Base-by-base conservation (phyloP, 495 filamentous ascomycete species). In the Aspergillus nanangensis region DNA sequence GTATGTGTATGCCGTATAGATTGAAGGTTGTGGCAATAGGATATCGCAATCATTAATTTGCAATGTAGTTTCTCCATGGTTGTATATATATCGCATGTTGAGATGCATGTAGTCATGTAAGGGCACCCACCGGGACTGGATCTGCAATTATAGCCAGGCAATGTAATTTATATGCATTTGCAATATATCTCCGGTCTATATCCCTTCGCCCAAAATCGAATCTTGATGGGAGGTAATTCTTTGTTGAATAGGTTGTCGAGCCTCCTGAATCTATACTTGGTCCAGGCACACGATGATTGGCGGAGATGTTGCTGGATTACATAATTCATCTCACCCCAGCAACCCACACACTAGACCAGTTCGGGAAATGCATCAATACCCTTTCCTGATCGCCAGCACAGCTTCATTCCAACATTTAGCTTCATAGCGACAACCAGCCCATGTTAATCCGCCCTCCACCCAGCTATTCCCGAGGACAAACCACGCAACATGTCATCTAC, bases 311-410 rank as follows among this genome's bases (percentile, higher is more conserved):
- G n/a, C n/a, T n/a, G n/a, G n/a, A n/a, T 45, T 25, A 41, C 36
- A 27, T 45, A 45, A 35, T 45, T 19, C 19, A 1, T 1, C 21
- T 47, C 29, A 47, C 49, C 49, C 14, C 25, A 43, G 44, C 49
- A 52, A 52, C 49, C 13, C 21, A 5, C 3, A 38, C 38, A 22
- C 49, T 52, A 52, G 24, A 25, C 44, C 20, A 8, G 0, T 47
- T 25, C 7, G 1, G 43, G 49, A 39, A 52, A 42, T 10, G 22
- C 11, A 29, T 47, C 49, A 52, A 52, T 47, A 52, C 36, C n/a
- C n/a, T n/a, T n/a, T n/a, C n/a, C n/a, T n/a, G n/a, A n/a, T 13
- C 14, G 11, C 35, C 20, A 9, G 9, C 4, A 36, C 15, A 13
- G 17, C n/a, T 13, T 14, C 25, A 9, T 34, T 44, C 11, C 19